Percentiles rank a stretch among this genome's conserved stretches.
phyloP scores from a whole-genome alignment of 176 grass and related monocot species.

The Poa annua region DNA sequence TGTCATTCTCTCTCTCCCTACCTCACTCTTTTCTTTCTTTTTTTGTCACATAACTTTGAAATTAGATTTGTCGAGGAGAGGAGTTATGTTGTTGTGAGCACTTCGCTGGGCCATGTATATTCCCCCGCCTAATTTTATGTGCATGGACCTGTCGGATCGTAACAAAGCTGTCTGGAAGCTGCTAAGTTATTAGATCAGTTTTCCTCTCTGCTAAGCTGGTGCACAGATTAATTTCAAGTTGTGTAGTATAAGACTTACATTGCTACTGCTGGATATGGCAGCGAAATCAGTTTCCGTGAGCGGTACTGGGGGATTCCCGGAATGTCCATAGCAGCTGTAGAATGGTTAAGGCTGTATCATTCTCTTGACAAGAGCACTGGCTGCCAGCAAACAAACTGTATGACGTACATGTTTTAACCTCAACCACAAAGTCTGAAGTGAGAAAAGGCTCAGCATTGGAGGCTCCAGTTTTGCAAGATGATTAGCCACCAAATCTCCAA shows the following conservation, averaged over 20 bases:
- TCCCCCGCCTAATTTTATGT: constrained; percentile 40
- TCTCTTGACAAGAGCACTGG: too few species aligned
- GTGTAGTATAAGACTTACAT: background rate
- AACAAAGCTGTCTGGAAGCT: constrained; percentile 39
- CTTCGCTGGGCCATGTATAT: constrained; percentile 40
- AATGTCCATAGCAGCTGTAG: background rate
- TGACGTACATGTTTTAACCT: too few species aligned
- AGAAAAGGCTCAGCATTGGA: too few species aligned
- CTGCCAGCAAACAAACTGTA: too few species aligned
- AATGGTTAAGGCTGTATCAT: too few species aligned
- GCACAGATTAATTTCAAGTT: background rate
- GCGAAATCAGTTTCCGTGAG: background rate
- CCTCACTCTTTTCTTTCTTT: background rate
- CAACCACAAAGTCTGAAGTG: too few species aligned
- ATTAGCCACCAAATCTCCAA: background rate
- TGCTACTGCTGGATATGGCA: background rate
- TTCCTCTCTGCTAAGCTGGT: constrained; percentile 2
- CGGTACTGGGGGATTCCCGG: background rate
- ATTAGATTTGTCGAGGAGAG: constrained; percentile 49
- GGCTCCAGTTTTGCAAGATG: too few species aligned
- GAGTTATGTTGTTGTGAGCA: constrained; percentile 34
- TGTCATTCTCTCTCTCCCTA: background rate
- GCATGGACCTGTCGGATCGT: constrained; percentile 29
- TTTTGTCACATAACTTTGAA: constrained; percentile 40
- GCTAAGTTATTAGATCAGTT: constrained; percentile 23